A percentile compares a stretch with the other conserved stretches of the same genome.
Evolutionary conservation across 75 land plant genomes (phyloP).

Genomic region (Selaginella moellendorffii): DNA sequence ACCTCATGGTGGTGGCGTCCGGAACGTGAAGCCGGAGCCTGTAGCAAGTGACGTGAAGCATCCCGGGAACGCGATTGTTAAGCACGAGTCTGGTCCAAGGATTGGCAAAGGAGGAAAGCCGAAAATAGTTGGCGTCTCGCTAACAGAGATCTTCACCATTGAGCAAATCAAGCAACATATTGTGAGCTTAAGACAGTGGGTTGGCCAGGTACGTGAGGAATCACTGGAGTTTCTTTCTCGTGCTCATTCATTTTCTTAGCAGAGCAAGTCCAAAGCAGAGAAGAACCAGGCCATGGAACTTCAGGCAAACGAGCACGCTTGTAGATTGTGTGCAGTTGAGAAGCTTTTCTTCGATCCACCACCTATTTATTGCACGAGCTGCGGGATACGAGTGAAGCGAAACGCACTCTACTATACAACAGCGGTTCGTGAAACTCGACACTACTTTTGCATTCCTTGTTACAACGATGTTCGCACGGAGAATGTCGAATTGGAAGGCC

Average conservation of each 20-base stretch:
- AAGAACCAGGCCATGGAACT: slow-evolving; percentile 89
- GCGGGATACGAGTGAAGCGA: slow-evolving; percentile 88
- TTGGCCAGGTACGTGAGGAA: slow-evolving; percentile 58
- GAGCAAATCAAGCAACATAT: slow-evolving; percentile 93
- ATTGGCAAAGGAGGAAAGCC: slow-evolving; percentile 39
- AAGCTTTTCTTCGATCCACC: slow-evolving; percentile 95
- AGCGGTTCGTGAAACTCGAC: slow-evolving; percentile 62
- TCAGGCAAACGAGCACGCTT: slow-evolving; percentile 82
- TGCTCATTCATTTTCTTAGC: slow-evolving; percentile 9
- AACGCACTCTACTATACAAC: slow-evolving; percentile 74
- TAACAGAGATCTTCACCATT: slow-evolving; percentile 89
- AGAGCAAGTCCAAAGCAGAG: slow-evolving; percentile 93
- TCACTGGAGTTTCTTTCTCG: not conserved
- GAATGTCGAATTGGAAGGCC: slow-evolving; percentile 52
- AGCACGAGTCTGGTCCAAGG: not conserved
- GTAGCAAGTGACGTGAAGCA: not conserved
- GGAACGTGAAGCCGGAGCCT: slow-evolving; percentile 56
- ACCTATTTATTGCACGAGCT: slow-evolving; percentile 81
- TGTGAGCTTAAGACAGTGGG: slow-evolving; percentile 72
- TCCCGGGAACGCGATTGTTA: not conserved
- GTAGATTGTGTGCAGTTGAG: slow-evolving; percentile 89
- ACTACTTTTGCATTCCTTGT: slow-evolving; percentile 84
- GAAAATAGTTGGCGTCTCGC: slow-evolving; percentile 72
- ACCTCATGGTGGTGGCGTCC: slow-evolving; percentile 9
- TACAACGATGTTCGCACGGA: slow-evolving; percentile 84